phyloP scores from a whole-genome alignment of 805 yeast genomes.

The Starmera dryadoides region DNA sequence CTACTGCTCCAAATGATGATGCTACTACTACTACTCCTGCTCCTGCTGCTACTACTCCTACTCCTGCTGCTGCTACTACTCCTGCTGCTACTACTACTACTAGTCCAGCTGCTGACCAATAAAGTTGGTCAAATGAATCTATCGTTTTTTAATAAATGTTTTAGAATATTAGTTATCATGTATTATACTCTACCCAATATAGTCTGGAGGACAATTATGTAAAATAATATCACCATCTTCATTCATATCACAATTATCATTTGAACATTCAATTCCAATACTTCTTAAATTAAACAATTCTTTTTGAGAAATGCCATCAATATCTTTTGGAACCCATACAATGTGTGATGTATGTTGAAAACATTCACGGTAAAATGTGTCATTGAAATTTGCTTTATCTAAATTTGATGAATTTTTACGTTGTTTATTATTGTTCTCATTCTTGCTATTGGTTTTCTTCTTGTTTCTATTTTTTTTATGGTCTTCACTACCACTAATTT shows the following conservation, averaged over 20 bases:
- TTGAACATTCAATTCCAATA: conserved; percentile 16
- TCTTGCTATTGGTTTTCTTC: conserved; percentile 1
- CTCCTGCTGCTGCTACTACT: too few species aligned
- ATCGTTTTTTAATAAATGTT: too few species aligned
- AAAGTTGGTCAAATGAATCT: too few species aligned
- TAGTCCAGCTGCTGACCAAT: too few species aligned
- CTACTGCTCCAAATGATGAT: too few species aligned
- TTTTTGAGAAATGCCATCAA: conserved; percentile 6
- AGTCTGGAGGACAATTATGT: conserved; percentile 18
- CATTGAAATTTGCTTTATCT: conserved; percentile 11
- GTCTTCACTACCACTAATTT: too few species aligned
- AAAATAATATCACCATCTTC: conserved; percentile 17
- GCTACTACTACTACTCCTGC: too few species aligned
- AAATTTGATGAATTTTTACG: too few species aligned
- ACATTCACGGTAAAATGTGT: conserved; percentile 18
- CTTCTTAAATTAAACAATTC: conserved; percentile 12
- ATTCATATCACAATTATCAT: conserved; percentile 10
- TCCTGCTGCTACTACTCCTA: too few species aligned
- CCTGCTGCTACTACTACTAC: too few species aligned
- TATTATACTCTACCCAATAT: neutral
- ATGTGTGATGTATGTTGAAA: conserved; percentile 12
- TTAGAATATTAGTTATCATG: too few species aligned
- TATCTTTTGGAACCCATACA: conserved; percentile 21
- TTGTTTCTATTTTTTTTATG: neutral
- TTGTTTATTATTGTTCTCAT: neutral